Evolutionary conservation across 345 rosid genomes (phyloP).

Genomic region (Rhodamnia rubescens): DNA sequence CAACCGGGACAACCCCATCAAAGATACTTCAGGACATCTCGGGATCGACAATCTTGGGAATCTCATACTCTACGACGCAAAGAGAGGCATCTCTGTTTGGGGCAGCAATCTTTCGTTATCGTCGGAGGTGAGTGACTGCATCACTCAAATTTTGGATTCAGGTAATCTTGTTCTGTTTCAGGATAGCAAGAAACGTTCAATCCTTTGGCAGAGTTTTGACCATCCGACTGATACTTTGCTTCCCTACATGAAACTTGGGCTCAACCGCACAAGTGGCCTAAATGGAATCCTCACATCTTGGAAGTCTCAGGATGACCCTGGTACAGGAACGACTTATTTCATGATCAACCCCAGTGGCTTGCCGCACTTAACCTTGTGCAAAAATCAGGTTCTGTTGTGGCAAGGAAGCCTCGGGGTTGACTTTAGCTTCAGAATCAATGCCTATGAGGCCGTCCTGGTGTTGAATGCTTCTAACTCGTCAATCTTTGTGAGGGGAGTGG

Average conservation of each 20-base stretch:
- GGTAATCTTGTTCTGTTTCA: conserved; percentile 21
- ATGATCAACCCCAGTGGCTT: conserved; percentile 9
- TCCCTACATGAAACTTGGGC: conserved; percentile 22
- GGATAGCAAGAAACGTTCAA: background rate
- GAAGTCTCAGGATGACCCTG: conserved; percentile 16
- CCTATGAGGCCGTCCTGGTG: background rate
- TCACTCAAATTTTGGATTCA: conserved; percentile 16
- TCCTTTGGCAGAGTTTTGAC: conserved; percentile 28
- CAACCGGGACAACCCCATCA: conserved; percentile 18
- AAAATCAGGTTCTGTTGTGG: background rate
- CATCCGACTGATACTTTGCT: conserved; percentile 21
- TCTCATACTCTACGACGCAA: conserved; percentile 3
- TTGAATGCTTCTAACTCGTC: background rate
- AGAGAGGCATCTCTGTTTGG: background rate
- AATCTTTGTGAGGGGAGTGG: background rate
- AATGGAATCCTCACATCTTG: conserved; percentile 14
- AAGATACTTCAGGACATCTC: conserved; percentile 5
- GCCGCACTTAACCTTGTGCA: conserved; percentile 10
- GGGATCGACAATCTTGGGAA: conserved; percentile 2
- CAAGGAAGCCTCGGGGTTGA: background rate
- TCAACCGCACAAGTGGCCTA: background rate
- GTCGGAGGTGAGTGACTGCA: background rate
- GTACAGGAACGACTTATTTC: conserved; percentile 5
- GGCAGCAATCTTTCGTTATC: background rate
- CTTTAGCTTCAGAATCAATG: background rate